phyloP scores from a whole-genome alignment of 2,329 filamentous ascomycete species.

The Colletotrichum shisoi region DNA sequence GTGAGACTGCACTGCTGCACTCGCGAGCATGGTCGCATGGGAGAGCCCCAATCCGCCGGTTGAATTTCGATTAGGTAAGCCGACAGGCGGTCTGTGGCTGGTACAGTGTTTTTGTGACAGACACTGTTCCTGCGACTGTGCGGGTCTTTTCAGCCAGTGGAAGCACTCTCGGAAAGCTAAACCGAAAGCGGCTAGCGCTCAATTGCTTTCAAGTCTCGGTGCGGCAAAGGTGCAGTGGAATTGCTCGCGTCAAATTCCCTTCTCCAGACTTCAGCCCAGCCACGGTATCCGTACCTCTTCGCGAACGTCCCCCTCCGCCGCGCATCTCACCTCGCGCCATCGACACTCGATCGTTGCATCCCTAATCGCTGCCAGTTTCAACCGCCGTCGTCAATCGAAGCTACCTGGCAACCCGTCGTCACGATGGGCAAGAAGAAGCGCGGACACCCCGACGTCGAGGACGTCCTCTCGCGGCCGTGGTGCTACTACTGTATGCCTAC shows the following conservation, averaged over 20 bases:
- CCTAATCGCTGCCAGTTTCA: neutral
- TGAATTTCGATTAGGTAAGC: neutral
- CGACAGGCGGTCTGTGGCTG: no score
- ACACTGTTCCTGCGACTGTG: neutral
- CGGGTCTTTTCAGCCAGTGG: fast-evolving
- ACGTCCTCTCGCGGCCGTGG: constrained; percentile 87
- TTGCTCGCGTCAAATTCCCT: constrained; percentile 39
- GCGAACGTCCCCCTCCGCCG: constrained; percentile 21
- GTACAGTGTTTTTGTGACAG: neutral
- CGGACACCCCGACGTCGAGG: constrained; percentile 83
- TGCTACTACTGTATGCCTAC: constrained; percentile 86
- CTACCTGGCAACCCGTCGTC: constrained; percentile 4
- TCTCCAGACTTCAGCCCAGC: constrained; percentile 24
- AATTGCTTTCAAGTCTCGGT: constrained; percentile 20
- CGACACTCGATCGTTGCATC: neutral
- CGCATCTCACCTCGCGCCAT: constrained; percentile 18
- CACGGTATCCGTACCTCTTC: constrained; percentile 8
- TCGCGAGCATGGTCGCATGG: neutral
- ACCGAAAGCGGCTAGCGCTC: neutral
- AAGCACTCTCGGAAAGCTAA: fast-evolving
- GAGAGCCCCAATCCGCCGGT: neutral
- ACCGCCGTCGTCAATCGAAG: no score
- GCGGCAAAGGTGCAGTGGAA: constrained; percentile 22
- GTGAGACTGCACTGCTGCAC: neutral
- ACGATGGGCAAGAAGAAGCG: constrained; percentile 90